Conservation (phyloP, 1,284 basidiomycete species). For the Heimioporus retisporus region DNA sequence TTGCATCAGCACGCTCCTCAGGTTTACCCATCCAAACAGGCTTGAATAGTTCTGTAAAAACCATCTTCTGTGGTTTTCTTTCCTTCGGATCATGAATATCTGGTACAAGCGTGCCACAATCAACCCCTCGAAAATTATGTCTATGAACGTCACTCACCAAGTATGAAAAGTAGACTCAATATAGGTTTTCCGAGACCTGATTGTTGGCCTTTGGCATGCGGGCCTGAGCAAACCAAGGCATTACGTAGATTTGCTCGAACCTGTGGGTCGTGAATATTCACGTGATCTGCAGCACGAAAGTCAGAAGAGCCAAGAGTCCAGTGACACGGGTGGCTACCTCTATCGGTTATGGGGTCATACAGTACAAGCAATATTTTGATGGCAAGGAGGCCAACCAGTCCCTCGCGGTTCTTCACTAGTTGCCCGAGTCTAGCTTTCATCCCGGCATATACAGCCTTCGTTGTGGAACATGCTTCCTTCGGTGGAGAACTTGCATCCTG, state of each 20-base stretch:
- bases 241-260: conserved; percentile 27
- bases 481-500: no score
- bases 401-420: conserved; percentile 17
- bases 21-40: conserved; percentile 6
- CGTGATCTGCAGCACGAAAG: conserved; percentile 8
- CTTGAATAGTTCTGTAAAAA: no score
- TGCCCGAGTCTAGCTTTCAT: conserved; percentile 19
- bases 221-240: conserved; percentile 18
- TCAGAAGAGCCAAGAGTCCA: background rate
- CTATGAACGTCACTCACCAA: no score
- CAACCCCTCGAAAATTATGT: no score
- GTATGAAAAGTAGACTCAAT: no score
- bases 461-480: conserved; percentile 4
- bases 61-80: conserved; percentile 8
- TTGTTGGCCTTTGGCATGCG: background rate
- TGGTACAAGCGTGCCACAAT: background rate
- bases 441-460: conserved; percentile 8
- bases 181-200: conserved; percentile 7
- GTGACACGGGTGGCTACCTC: conserved; percentile 1
- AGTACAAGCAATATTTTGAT: conserved; percentile 29
- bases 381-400: conserved; percentile 29
- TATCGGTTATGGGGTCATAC: background rate
- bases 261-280: background rate
- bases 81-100: conserved; percentile 13
- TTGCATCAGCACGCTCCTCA: conserved; percentile 29